Conservation (phyloP, 768 basidiomycete genomes). For the Boletales sp. region DNA sequence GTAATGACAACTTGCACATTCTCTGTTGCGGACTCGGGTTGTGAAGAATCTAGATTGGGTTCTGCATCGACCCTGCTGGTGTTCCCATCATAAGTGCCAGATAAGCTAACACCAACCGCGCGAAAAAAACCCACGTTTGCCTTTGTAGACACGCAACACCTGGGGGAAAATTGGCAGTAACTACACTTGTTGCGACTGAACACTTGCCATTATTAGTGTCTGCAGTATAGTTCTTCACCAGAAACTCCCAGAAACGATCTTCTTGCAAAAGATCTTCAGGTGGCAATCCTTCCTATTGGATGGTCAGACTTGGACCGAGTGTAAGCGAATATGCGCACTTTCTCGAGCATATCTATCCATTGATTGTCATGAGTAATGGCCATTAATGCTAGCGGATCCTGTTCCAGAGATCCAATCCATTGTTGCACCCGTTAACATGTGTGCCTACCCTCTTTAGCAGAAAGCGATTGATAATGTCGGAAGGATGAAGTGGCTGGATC, state of each 20-base stretch:
- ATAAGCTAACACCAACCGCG: background rate
- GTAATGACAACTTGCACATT: slow-evolving; percentile 2
- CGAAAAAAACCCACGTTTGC: background rate
- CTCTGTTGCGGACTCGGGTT: background rate
- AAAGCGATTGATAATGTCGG: slow-evolving; percentile 6
- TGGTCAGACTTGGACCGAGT: background rate
- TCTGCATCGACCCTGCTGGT: background rate
- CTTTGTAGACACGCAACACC: slow-evolving; percentile 3
- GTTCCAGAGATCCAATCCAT: background rate
- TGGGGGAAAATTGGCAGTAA: background rate
- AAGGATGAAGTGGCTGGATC: slow-evolving; percentile 4
- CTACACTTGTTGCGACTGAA: background rate
- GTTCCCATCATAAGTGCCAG: background rate
- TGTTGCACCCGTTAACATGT: background rate
- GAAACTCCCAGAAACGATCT: background rate
- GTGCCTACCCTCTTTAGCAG: slow-evolving; percentile 6
- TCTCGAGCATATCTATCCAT: slow-evolving; percentile 7
- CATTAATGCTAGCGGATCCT: slow-evolving; percentile 2
- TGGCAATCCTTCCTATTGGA: background rate
- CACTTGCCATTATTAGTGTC: background rate
- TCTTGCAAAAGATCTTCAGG: background rate
- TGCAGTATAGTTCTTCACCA: background rate
- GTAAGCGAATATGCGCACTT: background rate
- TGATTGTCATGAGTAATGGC: slow-evolving; percentile 9
- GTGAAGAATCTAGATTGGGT: background rate